Evolutionary conservation across 2,329 filamentous ascomycete genomes (phyloP), one percentile per base, ranked within the genome.

Genomic region (Colletotrichum plurivorum): DNA sequence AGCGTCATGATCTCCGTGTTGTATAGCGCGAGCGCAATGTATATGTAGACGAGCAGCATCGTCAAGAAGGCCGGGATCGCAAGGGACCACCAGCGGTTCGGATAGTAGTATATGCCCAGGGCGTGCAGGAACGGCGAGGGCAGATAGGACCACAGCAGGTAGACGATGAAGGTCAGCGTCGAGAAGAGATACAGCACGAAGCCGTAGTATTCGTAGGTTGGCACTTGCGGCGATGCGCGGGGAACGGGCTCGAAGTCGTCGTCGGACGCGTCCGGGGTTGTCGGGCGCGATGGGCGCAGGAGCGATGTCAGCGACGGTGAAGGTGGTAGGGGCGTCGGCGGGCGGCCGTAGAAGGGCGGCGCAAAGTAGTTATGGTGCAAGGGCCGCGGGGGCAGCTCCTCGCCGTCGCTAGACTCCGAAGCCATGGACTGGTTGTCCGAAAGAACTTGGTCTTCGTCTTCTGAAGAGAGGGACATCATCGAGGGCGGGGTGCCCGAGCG

Each of bases 181-280:
- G 92, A 95, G 77, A 95, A 94, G 46, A 99, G 88, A 83, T 99
- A 98, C 57, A 99, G 88, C 62, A 97, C 95, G 82, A 99, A 99
- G 78, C 96, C 96, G 79, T 98, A 98, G 88, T 98, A 99, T 79
- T 99, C 96, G 83, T 99, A 98, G 0, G 96, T 99, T n/a, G 96
- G 96, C 2, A 99, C 95, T 78, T 96, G 94, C 2, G 96, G 96
- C 62, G 92, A 92, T 2, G 94, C 95, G 64, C 94, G 92, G 6
- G 95, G 94, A 18, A 97, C 89, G 2, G 88, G 91, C 74, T 90
- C 86, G 45, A 92, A 88, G 74, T 98, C 95, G 73, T 95, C 92
- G 81, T 97, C 95, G 0, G 94, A 97, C 46, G 92, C 93, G 77
- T 98, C 95, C 15, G 96, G 95, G 0, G 95, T 98, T 2, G 94